phyloP scores from a whole-genome alignment of 345 rosid species.

The Crucihimalaya himalaica region DNA sequence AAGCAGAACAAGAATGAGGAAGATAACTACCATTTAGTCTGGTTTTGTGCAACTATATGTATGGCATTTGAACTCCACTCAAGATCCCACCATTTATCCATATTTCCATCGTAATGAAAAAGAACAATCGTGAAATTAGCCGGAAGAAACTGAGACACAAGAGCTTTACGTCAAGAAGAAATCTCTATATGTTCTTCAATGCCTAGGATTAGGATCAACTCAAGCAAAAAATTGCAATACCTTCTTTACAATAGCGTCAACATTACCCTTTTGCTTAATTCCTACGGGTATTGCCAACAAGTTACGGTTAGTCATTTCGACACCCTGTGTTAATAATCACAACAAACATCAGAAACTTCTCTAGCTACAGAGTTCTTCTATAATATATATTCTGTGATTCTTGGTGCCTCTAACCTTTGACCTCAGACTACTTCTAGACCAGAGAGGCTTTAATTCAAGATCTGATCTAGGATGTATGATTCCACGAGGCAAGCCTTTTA shows the following conservation, averaged over 20 bases:
- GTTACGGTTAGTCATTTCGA: constrained; percentile 46
- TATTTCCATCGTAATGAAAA: constrained; percentile 91
- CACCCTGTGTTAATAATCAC: constrained; percentile 42
- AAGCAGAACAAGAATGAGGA: constrained; percentile 13
- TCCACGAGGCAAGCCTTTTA: constrained; percentile 72
- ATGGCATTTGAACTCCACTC: constrained; percentile 78
- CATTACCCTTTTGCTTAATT: constrained; percentile 77
- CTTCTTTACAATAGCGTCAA: constrained; percentile 74
- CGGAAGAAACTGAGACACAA: constrained; percentile 85
- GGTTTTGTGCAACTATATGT: constrained; percentile 90
- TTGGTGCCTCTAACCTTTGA: constrained; percentile 62
- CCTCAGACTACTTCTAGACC: constrained; percentile 70
- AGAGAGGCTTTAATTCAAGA: constrained; percentile 84
- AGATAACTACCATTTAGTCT: constrained; percentile 81
- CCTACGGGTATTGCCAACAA: constrained; percentile 95
- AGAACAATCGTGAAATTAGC: constrained; percentile 82
- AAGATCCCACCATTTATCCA: constrained; percentile 82
- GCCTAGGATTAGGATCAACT: constrained; percentile 17
- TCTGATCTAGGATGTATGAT: constrained; percentile 70
- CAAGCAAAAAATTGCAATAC: constrained; percentile 44
- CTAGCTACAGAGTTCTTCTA: neutral
- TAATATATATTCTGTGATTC: neutral
- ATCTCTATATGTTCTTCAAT: neutral
- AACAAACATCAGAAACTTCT: constrained; percentile 15
- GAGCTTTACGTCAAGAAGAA: constrained; percentile 43